A percentile compares a stretch with the other conserved stretches of the same genome.
phyloP scores from a whole-genome alignment of 306 rosid genomes.

The Calophaca sinica region DNA sequence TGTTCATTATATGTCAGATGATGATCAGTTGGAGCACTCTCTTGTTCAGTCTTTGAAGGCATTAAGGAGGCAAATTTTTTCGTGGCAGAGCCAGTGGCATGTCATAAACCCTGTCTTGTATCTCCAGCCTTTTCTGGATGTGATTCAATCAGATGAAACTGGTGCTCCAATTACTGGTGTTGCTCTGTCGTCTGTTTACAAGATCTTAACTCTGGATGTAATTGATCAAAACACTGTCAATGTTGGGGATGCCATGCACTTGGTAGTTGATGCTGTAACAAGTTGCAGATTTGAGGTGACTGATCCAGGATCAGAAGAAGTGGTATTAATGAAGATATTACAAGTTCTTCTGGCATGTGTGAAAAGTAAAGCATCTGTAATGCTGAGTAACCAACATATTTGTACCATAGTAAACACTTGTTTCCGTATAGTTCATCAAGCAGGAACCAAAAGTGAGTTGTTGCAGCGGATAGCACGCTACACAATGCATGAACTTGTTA shows the following conservation, averaged over 20 bases:
- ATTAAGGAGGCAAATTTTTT: slow-evolving; percentile 79
- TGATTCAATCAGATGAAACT: slow-evolving; percentile 92
- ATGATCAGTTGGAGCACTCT: slow-evolving; percentile 90
- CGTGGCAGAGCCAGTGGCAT: slow-evolving; percentile 86
- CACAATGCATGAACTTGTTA: slow-evolving; percentile 92
- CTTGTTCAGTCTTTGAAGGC: slow-evolving; percentile 85
- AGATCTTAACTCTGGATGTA: slow-evolving; percentile 88
- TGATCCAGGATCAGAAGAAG: slow-evolving; percentile 98
- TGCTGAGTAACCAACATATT: slow-evolving; percentile 92
- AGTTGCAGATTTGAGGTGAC: slow-evolving; percentile 99
- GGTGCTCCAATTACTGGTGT: slow-evolving; percentile 97
- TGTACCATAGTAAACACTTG: slow-evolving; percentile 95
- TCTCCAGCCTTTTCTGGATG: slow-evolving; percentile 94
- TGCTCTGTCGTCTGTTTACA: slow-evolving; percentile 89
- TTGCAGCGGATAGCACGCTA: slow-evolving; percentile 96
- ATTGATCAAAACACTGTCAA: slow-evolving; percentile 82
- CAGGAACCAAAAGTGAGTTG: slow-evolving; percentile 91
- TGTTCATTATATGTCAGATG: slow-evolving; percentile 86
- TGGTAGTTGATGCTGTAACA: slow-evolving; percentile 94
- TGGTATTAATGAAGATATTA: slow-evolving; percentile 89
- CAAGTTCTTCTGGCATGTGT: slow-evolving; percentile 95
- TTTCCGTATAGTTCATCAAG: slow-evolving; percentile 96
- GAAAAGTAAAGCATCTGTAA: slow-evolving; percentile 87
- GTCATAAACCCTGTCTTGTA: slow-evolving; percentile 79
- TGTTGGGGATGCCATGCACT: slow-evolving; percentile 87